Evolutionary conservation across 1,284 basidiomycete species (phyloP).

Genomic region (Tilletia indica): DNA sequence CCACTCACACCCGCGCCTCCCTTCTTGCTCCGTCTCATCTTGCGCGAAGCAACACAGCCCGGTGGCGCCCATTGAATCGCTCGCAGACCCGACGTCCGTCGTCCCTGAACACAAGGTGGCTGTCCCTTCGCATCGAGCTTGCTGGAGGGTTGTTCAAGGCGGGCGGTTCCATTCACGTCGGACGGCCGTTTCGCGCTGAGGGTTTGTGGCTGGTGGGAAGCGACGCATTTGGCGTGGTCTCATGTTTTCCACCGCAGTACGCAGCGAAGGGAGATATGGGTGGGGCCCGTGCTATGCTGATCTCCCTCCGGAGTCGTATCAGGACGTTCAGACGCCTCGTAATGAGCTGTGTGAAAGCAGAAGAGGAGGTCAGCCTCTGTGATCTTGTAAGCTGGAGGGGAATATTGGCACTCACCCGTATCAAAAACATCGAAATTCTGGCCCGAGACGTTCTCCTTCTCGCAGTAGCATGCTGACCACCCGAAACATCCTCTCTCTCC

Average conservation of each 20-base stretch:
- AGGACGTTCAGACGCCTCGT: too few relatives aligned
- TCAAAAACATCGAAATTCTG: too few relatives aligned
- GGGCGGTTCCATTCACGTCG: not conserved
- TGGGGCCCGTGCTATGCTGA: not conserved
- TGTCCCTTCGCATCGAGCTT: conserved; percentile 2
- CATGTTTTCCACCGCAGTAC: not conserved
- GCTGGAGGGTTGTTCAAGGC: not conserved
- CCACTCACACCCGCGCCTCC: not conserved
- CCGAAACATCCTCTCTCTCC: too few relatives aligned
- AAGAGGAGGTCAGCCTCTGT: too few relatives aligned
- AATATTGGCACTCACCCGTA: too few relatives aligned
- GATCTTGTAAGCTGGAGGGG: too few relatives aligned
- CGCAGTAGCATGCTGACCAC: too few relatives aligned
- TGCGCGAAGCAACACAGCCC: conserved; percentile 4
- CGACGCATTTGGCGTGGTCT: not conserved
- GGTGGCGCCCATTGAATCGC: not conserved
- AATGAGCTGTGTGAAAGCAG: too few relatives aligned
- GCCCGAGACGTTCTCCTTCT: too few relatives aligned
- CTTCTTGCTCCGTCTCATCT: conserved; percentile 6
- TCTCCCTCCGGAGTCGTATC: too few relatives aligned
- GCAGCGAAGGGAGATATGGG: not conserved
- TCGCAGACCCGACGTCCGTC: not conserved
- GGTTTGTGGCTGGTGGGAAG: not conserved
- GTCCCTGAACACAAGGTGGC: not conserved
- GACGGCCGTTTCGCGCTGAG: not conserved